Conservation (phyloP, 2,329 filamentous ascomycete genomes). For the Beauveria varroae region DNA sequence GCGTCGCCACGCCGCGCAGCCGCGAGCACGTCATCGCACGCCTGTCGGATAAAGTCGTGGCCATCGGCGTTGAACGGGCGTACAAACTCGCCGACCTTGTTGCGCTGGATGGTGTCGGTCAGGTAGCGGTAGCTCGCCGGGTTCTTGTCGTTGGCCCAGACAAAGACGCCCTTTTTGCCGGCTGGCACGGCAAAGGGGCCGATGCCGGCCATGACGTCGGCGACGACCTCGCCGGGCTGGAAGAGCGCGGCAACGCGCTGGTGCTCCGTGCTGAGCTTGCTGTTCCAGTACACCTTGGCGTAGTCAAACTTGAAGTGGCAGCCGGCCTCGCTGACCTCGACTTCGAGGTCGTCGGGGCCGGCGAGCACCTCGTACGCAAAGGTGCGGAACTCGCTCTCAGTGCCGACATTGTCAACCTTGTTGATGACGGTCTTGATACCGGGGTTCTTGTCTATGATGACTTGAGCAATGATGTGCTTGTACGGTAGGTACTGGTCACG, state of each 20-base stretch:
- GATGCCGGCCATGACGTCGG: conserved; percentile 95
- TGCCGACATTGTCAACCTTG: conserved; percentile 84
- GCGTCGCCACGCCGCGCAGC: conserved; percentile 45
- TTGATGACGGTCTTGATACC: conserved; percentile 85
- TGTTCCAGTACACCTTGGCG: conserved; percentile 97
- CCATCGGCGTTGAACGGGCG: conserved; percentile 77
- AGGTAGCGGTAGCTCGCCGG: conserved; percentile 76
- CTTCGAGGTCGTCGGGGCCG: conserved; percentile 74
- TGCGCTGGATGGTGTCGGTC: conserved; percentile 59
- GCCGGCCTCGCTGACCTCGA: conserved; percentile 71
- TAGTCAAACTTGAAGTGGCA: conserved; percentile 94
- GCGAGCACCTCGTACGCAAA: conserved; percentile 88
- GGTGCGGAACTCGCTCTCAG: conserved; percentile 78
- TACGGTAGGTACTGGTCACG: conserved; percentile 76
- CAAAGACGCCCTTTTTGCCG: conserved; percentile 82
- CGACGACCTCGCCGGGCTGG: conserved; percentile 77
- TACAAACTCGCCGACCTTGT: conserved; percentile 74
- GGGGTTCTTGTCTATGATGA: conserved; percentile 85
- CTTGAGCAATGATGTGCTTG: conserved; percentile 75
- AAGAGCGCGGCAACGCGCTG: conserved; percentile 70
- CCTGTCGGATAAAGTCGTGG: conserved; percentile 66
- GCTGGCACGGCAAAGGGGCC: conserved; percentile 92
- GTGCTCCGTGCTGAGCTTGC: conserved; percentile 82
- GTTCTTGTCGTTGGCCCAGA: conserved; percentile 96
- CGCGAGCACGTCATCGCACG: conserved; percentile 52